Base-by-base conservation (phyloP, 73 alveolate species). In the Paramecium sonneborni region DNA sequence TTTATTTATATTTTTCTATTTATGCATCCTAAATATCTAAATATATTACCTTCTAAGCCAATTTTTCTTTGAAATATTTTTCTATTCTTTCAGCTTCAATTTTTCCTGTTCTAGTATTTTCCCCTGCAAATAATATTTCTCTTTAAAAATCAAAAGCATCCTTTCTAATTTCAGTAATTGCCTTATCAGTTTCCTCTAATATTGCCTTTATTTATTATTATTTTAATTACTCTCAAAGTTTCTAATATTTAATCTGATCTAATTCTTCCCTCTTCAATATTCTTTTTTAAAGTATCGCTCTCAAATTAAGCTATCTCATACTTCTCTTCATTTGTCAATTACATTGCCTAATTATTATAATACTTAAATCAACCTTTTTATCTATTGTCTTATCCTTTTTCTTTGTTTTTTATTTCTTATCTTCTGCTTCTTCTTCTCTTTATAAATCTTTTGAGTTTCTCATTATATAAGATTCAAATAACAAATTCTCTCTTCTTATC, bases 81-180 rank as follows among this genome's bases (percentile, higher is more conserved):
- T 94, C 95, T 18, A 96, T 95, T 92, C 94, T 96, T 46, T 96
- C 99, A 11, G 99, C 99, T 52, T 95, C 98, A 43, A 95, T 92
- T 74, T 96, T 96, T 8, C 99, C 99, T 44, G 99, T 96, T 76
- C 98, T 92, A 2, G 97, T 95, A 85, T 96, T 96, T 85, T 96
- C 99, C 3, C 97, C 96, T 23, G 97, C 98, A 18, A 95, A 85
- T 82, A 96, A 76, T 85, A 96, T 95, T 37, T 93, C 96, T 48
- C 99, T 85, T 57, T 97, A 93, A 82, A 96, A 96, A 57, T 96
- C 99, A 85, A 95, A 96, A 0, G 99, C 99, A 76, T 96, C 99
- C 57, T 96, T 94, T 56, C 97, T 92, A 56, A 96, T 96, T 89
- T 96, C 99, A 34, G 99, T 97, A 67, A 96, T 96, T 38, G 96